Evolutionary conservation across 106 monocot genomes (phyloP), one percentile per base, ranked within the genome.

Genomic region (Dactylorhiza incarnata): DNA sequence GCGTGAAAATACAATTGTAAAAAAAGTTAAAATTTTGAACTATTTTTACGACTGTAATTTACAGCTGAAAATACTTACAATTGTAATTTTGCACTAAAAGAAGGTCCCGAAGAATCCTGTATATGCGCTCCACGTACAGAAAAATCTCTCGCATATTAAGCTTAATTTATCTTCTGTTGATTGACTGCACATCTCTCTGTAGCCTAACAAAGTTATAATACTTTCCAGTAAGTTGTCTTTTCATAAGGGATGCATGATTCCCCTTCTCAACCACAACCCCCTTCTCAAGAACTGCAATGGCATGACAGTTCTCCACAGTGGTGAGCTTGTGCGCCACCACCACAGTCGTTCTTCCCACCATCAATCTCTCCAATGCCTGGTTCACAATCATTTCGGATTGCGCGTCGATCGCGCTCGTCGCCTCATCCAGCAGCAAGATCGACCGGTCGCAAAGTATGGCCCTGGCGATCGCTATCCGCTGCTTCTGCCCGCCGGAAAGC

Each of bases 401-500:
- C 24, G 3, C 62, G 23, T 63, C 62, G 37, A 37, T 37, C 37
- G 37, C 37, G 37, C 37, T 37, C 37, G 37, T 1, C 1, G 37
- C 37, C 37, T 63, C 62, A 10, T 63, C 62, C 11, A 63, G 24
- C 11, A 63, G 11, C 62, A 63, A 37, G 37, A 37, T 53, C 16
- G 15, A 12, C 12, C 4, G 12, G 53, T 0, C 16, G 13, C 53
- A 13, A 13, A 52, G 15, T 52, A 52, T 52, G 11, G 52, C 52
- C 15, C 52, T 52, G 11, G 52, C 52, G 11, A 52, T 52, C 15
- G 52, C 52, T 53, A 53, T 53, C 16, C 53, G 9, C 16, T 53
- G 53, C 16, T 53, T 53, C 61, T 82, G 82, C 5, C 82, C 16
- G 12, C 53, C 53, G 16, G 53, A 53, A 23, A 65, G 24, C 19